phyloP scores from a whole-genome alignment of 768 basidiomycete genomes.

The Tulasnella sp. region DNA sequence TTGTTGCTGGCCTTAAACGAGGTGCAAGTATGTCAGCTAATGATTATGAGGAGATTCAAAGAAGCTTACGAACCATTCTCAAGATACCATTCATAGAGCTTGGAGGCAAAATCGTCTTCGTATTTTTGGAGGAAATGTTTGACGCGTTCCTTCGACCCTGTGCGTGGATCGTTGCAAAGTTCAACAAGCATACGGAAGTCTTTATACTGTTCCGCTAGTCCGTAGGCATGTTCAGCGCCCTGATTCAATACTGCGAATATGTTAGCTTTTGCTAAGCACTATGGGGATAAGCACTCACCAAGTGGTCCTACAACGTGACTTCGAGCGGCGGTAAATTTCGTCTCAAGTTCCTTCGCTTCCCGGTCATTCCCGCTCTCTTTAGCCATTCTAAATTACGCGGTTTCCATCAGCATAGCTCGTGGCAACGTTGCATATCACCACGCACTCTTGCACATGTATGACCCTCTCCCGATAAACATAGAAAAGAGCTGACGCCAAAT shows the following conservation, averaged over 20 bases:
- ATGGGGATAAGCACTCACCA: constrained; percentile 36
- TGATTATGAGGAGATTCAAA: neutral
- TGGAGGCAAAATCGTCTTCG: constrained; percentile 71
- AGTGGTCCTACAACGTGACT: constrained; percentile 70
- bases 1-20: constrained; percentile 53
- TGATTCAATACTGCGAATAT: constrained; percentile 45
- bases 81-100: constrained; percentile 87
- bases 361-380: constrained; percentile 33
- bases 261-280: neutral
- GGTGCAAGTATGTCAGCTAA: neutral
- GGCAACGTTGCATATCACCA: neutral
- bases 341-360: constrained; percentile 46
- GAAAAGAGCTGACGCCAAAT: constrained; percentile 9
- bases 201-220: constrained; percentile 70
- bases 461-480: constrained; percentile 4
- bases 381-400: constrained; percentile 4
- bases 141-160: constrained; percentile 32
- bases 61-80: constrained; percentile 47
- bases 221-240: constrained; percentile 56
- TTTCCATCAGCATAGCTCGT: neutral
- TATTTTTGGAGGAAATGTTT: constrained; percentile 43
- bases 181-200: constrained; percentile 80
- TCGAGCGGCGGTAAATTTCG: constrained; percentile 55
- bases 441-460: constrained; percentile 6
- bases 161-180: constrained; percentile 53